Evolutionary conservation across 441 rosid genomes (phyloP).

Genomic region (Raphanus hybrid): DNA sequence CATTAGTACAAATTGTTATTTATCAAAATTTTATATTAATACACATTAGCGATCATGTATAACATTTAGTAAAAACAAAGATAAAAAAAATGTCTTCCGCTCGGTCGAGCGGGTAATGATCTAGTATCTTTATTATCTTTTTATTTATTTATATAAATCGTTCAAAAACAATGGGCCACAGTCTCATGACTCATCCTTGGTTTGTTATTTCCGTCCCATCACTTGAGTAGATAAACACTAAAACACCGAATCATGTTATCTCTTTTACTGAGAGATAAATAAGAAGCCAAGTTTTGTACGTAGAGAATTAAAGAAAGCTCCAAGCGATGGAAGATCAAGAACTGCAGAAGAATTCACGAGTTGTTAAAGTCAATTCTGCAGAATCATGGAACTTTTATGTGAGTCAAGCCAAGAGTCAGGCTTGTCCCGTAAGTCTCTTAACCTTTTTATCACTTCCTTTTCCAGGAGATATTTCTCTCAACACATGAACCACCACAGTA

Average conservation of each 20-base stretch:
- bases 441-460: neutral
- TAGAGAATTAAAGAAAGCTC: slow-evolving; percentile 12
- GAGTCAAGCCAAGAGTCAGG: slow-evolving; percentile 62
- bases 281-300: neutral
- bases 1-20: no score
- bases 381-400: slow-evolving; percentile 71
- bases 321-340: slow-evolving; percentile 58
- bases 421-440: slow-evolving; percentile 43
- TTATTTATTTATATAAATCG: neutral
- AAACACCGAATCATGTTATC: slow-evolving; percentile 9
- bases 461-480: slow-evolving; percentile 2
- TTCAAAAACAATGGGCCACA: slow-evolving; percentile 12
- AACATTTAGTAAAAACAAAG: no score
- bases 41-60: no score
- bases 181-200: slow-evolving; percentile 5
- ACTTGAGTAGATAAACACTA: slow-evolving; percentile 28
- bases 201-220: slow-evolving; percentile 17
- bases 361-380: slow-evolving; percentile 58
- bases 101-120: no score
- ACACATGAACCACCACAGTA: neutral
- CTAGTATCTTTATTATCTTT: neutral
- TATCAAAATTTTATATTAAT: no score
- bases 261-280: slow-evolving; percentile 5
- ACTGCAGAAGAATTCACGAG: slow-evolving; percentile 56
- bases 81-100: no score